Percentiles rank a stretch among this genome's conserved stretches.
phyloP scores from a whole-genome alignment of 2,329 filamentous ascomycete genomes.

The Penicillium palitans region DNA sequence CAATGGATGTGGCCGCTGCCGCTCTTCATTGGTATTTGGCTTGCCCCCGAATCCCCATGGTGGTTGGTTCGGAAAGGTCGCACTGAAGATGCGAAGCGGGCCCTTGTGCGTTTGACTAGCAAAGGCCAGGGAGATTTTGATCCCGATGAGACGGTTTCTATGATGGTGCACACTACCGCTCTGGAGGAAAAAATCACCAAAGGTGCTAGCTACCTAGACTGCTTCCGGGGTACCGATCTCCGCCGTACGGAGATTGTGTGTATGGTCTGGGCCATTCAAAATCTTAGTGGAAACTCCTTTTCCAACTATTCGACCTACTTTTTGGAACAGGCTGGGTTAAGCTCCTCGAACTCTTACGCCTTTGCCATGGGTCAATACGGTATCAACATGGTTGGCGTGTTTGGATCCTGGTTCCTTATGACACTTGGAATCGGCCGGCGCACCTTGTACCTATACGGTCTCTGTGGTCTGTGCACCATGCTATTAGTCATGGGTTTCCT shows the following conservation, averaged over 20 bases:
- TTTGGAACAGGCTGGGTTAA: constrained; percentile 56
- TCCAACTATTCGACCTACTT: constrained; percentile 66
- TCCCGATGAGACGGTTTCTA: constrained; percentile 79
- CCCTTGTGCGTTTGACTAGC: constrained; percentile 49
- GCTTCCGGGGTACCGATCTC: constrained; percentile 75
- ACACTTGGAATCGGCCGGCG: constrained; percentile 72
- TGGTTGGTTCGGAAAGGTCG: constrained; percentile 52
- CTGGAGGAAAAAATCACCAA: constrained; percentile 73
- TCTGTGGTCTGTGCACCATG: constrained; percentile 72
- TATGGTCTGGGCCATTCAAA: constrained; percentile 66
- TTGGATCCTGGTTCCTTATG: constrained; percentile 81
- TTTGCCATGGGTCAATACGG: constrained; percentile 61
- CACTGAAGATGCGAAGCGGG: constrained; percentile 49
- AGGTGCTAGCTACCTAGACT: constrained; percentile 76
- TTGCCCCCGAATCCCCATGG: constrained; percentile 55
- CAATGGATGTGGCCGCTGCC: constrained; percentile 58
- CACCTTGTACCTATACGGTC: constrained; percentile 72
- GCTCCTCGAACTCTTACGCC: constrained; percentile 52
- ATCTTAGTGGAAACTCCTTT: constrained; percentile 63
- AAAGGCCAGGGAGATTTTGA: constrained; percentile 63
- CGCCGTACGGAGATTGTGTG: constrained; percentile 74
- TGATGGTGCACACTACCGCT: constrained; percentile 89
- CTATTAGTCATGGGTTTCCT: constrained; percentile 82
- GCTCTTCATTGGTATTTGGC: constrained; percentile 48
- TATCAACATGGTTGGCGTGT: constrained; percentile 76